Base-by-base conservation (phyloP, 345 rosid genomes). In the Citrus medica region DNA sequence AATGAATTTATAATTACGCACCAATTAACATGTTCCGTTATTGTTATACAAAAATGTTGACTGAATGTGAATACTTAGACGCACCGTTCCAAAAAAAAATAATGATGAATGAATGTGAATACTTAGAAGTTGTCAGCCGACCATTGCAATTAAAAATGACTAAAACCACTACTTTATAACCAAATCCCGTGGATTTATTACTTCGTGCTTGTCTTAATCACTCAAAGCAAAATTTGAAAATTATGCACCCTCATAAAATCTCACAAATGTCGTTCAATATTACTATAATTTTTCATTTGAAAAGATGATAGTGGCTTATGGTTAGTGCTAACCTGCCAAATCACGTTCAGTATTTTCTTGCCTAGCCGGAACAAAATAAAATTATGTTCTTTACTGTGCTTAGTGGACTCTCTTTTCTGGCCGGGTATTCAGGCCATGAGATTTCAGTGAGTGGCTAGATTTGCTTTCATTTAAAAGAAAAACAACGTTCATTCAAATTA, bases 141-240 rank as follows among this genome's bases (percentile, higher is more conserved):
- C 51, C 51, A 42, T 42, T 12, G 51, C 51, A 42, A 42, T 12
- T 42, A 3, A 42, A 42, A 42, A 42, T 42, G 0, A 42, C 17
- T 46, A 13, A 46, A 46, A 46, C 51, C 51, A 4, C 51, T 46
- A 13, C 51, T 46, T 46, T 46, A 46, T 13, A 42, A 13, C 17
- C 14, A 46, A 46, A 46, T 13, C 51, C 17, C 2, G 17, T 46
- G 51, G 51, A 13, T 46, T 46, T 46, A 46, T 46, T 46, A 46
- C 17, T 46, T 78, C 16, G 79, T 76, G 82, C 25, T 69, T 65
- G 77, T 72, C 81, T 10, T 70, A 37, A 78, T 82, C 84, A 75
- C 55, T 42, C 62, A 40, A 37, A 58, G 51, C 14, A 75, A 80
- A 72, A 5, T 16, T 73, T 75, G 42, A 63, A 75, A 74, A 13